Evolutionary conservation across 768 basidiomycete species (phyloP).

Genomic region (Macrolepiota dolichaula): DNA sequence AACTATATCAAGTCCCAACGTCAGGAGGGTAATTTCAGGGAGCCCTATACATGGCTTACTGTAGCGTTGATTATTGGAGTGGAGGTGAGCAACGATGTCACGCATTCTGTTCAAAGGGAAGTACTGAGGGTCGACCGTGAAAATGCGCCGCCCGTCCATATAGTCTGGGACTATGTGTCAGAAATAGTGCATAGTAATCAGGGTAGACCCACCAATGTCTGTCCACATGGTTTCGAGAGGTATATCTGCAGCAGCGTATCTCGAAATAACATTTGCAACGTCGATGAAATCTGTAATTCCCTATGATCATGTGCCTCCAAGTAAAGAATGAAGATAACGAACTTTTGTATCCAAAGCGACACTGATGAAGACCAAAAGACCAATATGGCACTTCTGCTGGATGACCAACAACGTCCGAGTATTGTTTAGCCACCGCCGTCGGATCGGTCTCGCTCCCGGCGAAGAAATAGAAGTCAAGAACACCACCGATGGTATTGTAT

Average conservation of each 20-base stretch:
- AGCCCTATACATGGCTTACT: slow-evolving; percentile 30
- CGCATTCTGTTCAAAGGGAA: slow-evolving; percentile 64
- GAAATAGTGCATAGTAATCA: neutral
- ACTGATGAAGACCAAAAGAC: slow-evolving; percentile 71
- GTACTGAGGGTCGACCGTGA: slow-evolving; percentile 66
- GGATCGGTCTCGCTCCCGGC: slow-evolving; percentile 62
- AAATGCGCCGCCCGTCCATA: slow-evolving; percentile 64
- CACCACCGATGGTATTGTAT: slow-evolving; percentile 76
- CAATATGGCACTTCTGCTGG: slow-evolving; percentile 77
- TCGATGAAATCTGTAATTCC: slow-evolving; percentile 49
- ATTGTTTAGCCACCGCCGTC: slow-evolving; percentile 59
- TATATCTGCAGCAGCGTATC: slow-evolving; percentile 57
- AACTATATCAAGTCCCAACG: slow-evolving; percentile 30
- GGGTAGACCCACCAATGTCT: slow-evolving; percentile 51
- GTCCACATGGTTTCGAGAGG: slow-evolving; percentile 82
- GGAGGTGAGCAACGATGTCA: slow-evolving; percentile 61
- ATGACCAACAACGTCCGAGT: slow-evolving; percentile 59
- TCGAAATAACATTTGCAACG: slow-evolving; percentile 57
- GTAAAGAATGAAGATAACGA: slow-evolving; percentile 12
- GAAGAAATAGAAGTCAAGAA: slow-evolving; percentile 78
- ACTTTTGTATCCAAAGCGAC: slow-evolving; percentile 68
- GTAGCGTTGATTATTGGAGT: slow-evolving; percentile 55
- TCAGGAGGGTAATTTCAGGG: neutral
- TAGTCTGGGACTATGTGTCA: slow-evolving; percentile 41
- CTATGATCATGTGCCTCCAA: neutral